Conservation (phyloP, 768 basidiomycete species). For the Trametes maxima region DNA sequence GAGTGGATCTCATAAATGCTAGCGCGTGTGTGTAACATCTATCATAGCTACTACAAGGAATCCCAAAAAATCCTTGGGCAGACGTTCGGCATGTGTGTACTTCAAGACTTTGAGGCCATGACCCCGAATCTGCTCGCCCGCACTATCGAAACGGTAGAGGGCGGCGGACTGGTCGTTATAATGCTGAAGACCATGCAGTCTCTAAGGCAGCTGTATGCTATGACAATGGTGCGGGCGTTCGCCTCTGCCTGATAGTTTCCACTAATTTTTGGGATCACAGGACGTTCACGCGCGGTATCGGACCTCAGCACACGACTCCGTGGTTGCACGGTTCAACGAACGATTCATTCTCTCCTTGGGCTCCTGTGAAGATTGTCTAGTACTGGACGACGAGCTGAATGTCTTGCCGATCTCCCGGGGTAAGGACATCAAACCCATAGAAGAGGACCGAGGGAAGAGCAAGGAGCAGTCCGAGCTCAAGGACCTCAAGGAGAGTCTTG, state of each 20-base stretch:
- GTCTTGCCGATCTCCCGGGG: slow-evolving; percentile 94
- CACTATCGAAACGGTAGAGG: slow-evolving; percentile 98
- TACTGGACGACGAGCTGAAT: slow-evolving; percentile 97
- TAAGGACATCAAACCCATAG: slow-evolving; percentile 82
- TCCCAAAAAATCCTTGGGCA: slow-evolving; percentile 96
- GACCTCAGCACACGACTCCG: slow-evolving; percentile 85
- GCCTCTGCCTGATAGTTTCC: background rate
- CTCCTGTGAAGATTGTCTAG: slow-evolving; percentile 88
- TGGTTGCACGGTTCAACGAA: slow-evolving; percentile 96
- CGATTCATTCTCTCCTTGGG: slow-evolving; percentile 97
- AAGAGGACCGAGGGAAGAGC: slow-evolving; percentile 50
- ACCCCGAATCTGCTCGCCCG: slow-evolving; percentile 96
- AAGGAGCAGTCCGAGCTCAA: slow-evolving; percentile 67
- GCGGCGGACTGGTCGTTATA: slow-evolving; percentile 87
- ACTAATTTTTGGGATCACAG: slow-evolving; percentile 42
- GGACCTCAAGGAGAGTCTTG: slow-evolving; percentile 75
- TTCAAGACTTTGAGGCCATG: slow-evolving; percentile 98
- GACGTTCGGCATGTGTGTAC: slow-evolving; percentile 94
- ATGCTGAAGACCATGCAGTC: slow-evolving; percentile 95
- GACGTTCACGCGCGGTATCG: slow-evolving; percentile 96
- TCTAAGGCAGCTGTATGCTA: slow-evolving; percentile 86
- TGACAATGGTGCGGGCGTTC: slow-evolving; percentile 63
- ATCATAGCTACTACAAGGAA: slow-evolving; percentile 85
- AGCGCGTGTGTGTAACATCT: background rate
- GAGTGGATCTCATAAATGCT: slow-evolving; percentile 36